Evolutionary conservation across 306 rosid species (phyloP).

Genomic region (Glycine soja): DNA sequence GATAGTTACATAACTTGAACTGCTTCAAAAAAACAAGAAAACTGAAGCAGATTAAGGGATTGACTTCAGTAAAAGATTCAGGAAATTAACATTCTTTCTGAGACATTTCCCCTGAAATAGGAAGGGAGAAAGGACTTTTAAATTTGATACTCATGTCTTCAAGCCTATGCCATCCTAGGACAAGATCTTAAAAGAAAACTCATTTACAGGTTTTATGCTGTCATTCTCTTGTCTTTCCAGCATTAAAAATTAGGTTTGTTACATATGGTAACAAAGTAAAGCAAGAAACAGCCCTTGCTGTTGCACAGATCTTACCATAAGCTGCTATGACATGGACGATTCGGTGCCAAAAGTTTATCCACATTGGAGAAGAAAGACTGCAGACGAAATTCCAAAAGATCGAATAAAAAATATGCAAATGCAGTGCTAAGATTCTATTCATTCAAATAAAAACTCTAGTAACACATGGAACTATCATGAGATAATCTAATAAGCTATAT

Average conservation of each 20-base stretch:
- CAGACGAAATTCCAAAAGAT: conserved; percentile 55
- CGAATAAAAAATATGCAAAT: conserved; percentile 34
- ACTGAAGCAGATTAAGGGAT: background rate
- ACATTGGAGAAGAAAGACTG: conserved; percentile 84
- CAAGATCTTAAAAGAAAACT: conserved; percentile 17
- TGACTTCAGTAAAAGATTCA: conserved; percentile 3
- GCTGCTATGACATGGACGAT: conserved; percentile 86
- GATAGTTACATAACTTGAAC: conserved; percentile 22
- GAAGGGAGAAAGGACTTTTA: conserved; percentile 9
- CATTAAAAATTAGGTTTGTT: background rate
- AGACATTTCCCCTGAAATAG: conserved; percentile 8
- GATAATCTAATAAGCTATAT: conserved; percentile 35
- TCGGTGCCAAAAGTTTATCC: conserved; percentile 87
- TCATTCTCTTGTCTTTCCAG: background rate
- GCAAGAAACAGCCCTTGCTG: conserved; percentile 36
- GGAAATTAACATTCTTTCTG: background rate
- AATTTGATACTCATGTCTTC: conserved; percentile 16
- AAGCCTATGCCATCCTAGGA: conserved; percentile 16
- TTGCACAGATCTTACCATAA: conserved; percentile 73
- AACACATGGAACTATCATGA: conserved; percentile 27
- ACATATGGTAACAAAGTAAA: conserved; percentile 22
- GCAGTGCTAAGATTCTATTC: conserved; percentile 14
- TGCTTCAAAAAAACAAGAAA: conserved; percentile 1
- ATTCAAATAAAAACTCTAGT: conserved; percentile 22
- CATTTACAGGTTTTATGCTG: background rate